Percentiles rank a stretch among this genome's conserved stretches.
Evolutionary conservation across 2,329 filamentous ascomycete genomes (phyloP).

Genomic region (Nectriaceae sp.): DNA sequence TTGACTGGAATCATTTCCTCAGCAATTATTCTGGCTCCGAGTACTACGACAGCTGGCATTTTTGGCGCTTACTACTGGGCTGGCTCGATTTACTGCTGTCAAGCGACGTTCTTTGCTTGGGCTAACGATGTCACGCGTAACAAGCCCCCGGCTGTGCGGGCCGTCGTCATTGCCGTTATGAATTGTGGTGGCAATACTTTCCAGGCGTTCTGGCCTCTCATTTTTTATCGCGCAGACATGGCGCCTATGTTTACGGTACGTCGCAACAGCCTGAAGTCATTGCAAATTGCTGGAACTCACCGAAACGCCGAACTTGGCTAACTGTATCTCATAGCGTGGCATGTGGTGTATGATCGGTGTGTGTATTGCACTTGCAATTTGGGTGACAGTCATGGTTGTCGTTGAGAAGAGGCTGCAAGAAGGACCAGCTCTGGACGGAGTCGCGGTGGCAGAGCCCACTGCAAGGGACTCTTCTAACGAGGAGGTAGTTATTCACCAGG

Average conservation of each 20-base stretch:
- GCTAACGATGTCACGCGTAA: constrained; percentile 53
- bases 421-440: too few species aligned
- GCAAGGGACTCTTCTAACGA: too few species aligned
- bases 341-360: constrained; percentile 13
- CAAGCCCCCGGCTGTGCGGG: constrained; percentile 32
- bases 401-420: constrained; percentile 10
- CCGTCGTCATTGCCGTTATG: constrained; percentile 32
- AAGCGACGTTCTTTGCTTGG: constrained; percentile 49
- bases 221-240: constrained; percentile 31
- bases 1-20: constrained; percentile 6
- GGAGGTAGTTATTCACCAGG: too few species aligned
- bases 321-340: constrained; percentile 5
- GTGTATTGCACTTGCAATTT: constrained; percentile 10
- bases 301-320: too few species aligned
- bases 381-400: constrained; percentile 11
- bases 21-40: constrained; percentile 8
- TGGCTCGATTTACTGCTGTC: constrained; percentile 12
- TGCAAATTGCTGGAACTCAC: too few species aligned
- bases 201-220: constrained; percentile 30
- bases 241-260: constrained; percentile 13
- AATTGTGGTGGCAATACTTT: constrained; percentile 12
- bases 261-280: not conserved
- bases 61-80: constrained; percentile 31
- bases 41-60: constrained; percentile 44
- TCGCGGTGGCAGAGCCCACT: not conserved